Evolutionary conservation across 2,329 filamentous ascomycete genomes (phyloP), one percentile per base, ranked within the genome.

Genomic region (Aspergillus hortae): DNA sequence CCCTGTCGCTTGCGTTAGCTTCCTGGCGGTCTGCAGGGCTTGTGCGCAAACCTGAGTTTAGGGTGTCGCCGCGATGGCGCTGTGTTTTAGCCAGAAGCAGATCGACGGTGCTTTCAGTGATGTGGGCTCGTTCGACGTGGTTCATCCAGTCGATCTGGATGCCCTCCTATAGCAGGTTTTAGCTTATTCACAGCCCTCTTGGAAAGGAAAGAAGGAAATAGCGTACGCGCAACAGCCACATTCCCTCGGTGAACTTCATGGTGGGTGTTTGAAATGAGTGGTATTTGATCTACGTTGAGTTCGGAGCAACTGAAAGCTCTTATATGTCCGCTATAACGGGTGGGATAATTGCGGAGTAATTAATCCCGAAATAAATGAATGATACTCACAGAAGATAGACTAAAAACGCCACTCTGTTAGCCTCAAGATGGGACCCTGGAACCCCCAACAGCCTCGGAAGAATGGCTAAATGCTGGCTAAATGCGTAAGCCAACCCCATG

Each of bases 191-290:
- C 50, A 21, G 17, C 12, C 12, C 12, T 19, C n/a, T 32, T 2
- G 4, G n/a, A 9, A 11, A 51, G 15, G 19, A 19, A 4, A 19
- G 2, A 4, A 19, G 19, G 19, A 19, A 19, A 30, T 19, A 14
- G 25, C 17, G 35, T 47, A 71, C 67, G 53, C 59, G 59, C 25
- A 69, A 60, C 51, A 62, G 61, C 69, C 69, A 73, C 71, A 73
- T 73, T 48, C 71, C 70, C 30, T 70, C 66, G 9, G 70, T 73
- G 60, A 73, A 73, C 64, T 70, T 73, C 71, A 74, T 73, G 14
- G 58, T 69, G 54, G 27, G 27, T 1, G 27, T 10, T 30, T 10
- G 7, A 7, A 1, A 30, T 30, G 9, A 10, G 27, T 30, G 27
- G 10, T 11, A 7, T 30, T 11, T 11, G 27, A 9, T 30, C 27